Base-by-base conservation (phyloP, 2,329 filamentous ascomycete genomes). In the Colletotrichum sp. region DNA sequence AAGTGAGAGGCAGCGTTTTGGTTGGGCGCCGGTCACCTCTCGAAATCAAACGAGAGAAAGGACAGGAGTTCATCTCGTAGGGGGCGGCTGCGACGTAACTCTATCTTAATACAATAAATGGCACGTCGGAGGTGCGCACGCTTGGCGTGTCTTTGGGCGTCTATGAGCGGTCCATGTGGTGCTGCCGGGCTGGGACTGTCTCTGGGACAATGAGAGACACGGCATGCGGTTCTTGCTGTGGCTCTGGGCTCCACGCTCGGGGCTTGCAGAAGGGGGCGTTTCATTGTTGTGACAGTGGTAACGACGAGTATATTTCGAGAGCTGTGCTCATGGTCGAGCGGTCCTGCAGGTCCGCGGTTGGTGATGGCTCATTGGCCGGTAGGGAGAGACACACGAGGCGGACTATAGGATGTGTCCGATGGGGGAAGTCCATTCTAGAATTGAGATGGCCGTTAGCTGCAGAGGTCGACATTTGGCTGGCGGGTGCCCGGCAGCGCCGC, bases 391-490 rank as follows among this genome's bases (percentile, higher is more conserved):
- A 51, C n/a, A 58, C 8, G 66, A 70, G 34, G 61, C 27, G 58
- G 57, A 57, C 31, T 15, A 31, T 34, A 65, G 62, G 34, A 38
- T 31, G 13, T 63, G 72, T 73, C 72, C 72, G 72, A 73, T 73
- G 72, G 72, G 71, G 72, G 61, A 73, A 73, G 72, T 73, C 72
- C 72, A 73, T 71, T 73, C 29, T 73, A 71, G 68, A 67, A 74
- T 51, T 72, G 34, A 47, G 57, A 67, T 71, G 72, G 55, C 69
- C 69, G 63, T 71, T 61, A 62, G 69, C 51, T 55, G 63, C 69
- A 67, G 63, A 71, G 38, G 55, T 31, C 57, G 61, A 34, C 43
- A 70, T 71, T 43, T 70, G 55, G 62, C 27, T 62, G 55, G 66
- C 68, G 55, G 33, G 54, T 13, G 16, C 21, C 38, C 29, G 57